Evolutionary conservation across 2,329 filamentous ascomycete genomes (phyloP).

Genomic region (Dothiorella sarmentorum): DNA sequence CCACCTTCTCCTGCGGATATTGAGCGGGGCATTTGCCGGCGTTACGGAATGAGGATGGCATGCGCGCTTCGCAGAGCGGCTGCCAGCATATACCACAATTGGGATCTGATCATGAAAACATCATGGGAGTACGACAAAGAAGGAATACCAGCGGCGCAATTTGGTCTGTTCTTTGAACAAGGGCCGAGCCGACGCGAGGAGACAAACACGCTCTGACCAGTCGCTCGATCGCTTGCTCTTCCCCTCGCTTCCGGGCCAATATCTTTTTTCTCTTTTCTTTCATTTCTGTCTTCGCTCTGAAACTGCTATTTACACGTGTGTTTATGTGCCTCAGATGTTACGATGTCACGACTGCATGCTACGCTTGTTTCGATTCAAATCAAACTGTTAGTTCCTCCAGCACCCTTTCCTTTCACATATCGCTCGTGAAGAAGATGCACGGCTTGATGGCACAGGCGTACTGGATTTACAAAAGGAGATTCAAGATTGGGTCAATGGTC

Average conservation of each 20-base stretch:
- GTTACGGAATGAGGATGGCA: constrained; percentile 17
- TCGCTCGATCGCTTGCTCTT: constrained; percentile 9
- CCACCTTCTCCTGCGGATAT: constrained; percentile 17
- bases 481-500: background rate
- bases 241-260: constrained; percentile 11
- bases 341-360: constrained; percentile 17
- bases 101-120: constrained; percentile 16
- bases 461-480: background rate
- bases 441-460: background rate
- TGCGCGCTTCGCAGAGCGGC: constrained; percentile 2
- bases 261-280: background rate
- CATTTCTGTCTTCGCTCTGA: background rate
- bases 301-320: background rate
- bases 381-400: background rate
- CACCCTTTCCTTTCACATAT: background rate
- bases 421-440: background rate
- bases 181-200: background rate
- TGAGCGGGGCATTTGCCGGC: constrained; percentile 17
- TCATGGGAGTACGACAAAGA: constrained; percentile 17
- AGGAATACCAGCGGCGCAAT: constrained; percentile 12
- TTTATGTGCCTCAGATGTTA: constrained; percentile 18
- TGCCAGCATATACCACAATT: constrained; percentile 16
- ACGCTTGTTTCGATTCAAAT: constrained; percentile 7
- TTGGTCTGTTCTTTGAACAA: constrained; percentile 10
- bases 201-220: constrained; percentile 4